Evolutionary conservation across 2,329 filamentous ascomycete genomes (phyloP), one percentile per base, ranked within the genome.

Genomic region (Berkeleyomyces basicola): DNA sequence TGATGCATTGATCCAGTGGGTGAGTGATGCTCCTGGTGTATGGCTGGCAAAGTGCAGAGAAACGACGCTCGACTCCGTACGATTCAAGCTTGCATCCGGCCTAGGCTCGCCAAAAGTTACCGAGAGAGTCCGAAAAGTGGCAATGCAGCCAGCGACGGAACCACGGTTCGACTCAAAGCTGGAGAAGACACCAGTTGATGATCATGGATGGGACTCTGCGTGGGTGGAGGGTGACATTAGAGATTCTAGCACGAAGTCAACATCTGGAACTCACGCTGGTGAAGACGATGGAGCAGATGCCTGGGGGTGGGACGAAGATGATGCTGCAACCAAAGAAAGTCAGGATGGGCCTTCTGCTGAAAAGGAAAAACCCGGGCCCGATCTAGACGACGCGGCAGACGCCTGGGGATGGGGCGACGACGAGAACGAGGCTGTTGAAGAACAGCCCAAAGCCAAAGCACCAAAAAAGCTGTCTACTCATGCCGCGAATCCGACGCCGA

Each of bases 1-100:
- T 58, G 75, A 79, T 11, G 81, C 85, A 40, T 74, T 99, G 44
- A 78, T 82, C 53, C 83, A 88, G 33, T 99, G 93, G 92, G 84
- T 89, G 0, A 82, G 85, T 47, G 84, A 86, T 65, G 87, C 89
- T 0, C 88, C 90, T 0, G 83, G 83, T 63, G 84, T 90, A 36
- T 99, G 93, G 93, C 79, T 97, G 11, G 82, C 82, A 1, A 92
- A 90, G 70, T 86, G 90, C 67, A 84, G 88, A 68, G 90, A 95
- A 69, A 83, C 80, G 42, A 85, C 89, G 0, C 78, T 99, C 33
- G 86, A 91, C 65, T 79, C 81, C 42, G 83, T 95, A 10, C 83
- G 93, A 33, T 80, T 74, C 23, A 81, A 86, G 55, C 78, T 96
- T 2, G 79, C 83, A 3, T 75, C 76, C 60, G 88, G 73, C 0